Conservation (phyloP, 495 filamentous ascomycete genomes). For the Lophiotrema nucula region DNA sequence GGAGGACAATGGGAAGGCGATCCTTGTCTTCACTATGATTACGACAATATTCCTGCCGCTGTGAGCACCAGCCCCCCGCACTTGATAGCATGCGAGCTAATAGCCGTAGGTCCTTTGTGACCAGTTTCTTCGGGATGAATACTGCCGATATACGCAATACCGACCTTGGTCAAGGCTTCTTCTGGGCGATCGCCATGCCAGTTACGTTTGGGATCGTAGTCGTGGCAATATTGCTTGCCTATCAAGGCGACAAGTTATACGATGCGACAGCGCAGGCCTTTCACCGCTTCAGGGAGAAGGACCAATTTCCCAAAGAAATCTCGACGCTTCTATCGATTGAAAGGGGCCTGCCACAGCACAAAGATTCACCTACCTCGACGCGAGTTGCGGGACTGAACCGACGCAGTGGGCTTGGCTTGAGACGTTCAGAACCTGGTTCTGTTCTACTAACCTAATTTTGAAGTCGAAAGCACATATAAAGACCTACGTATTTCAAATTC, state of each 20-base stretch:
- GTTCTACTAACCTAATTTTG: too few relatives aligned
- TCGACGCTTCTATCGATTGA: too few relatives aligned
- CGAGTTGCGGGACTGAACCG: too few relatives aligned
- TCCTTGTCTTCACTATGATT: slow-evolving; percentile 20
- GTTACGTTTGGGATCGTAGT: slow-evolving; percentile 6
- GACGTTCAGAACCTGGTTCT: too few relatives aligned
- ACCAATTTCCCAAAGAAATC: too few relatives aligned
- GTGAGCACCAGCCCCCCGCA: background rate
- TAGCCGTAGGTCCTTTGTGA: slow-evolving; percentile 7
- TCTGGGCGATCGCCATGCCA: slow-evolving; percentile 18
- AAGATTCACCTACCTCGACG: too few relatives aligned
- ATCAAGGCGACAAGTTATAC: slow-evolving; percentile 7
- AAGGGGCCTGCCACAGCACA: too few relatives aligned
- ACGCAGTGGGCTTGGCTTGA: too few relatives aligned
- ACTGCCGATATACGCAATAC: slow-evolving; percentile 18
- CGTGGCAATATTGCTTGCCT: slow-evolving; percentile 4
- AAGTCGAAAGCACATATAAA: too few relatives aligned
- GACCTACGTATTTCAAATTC: too few relatives aligned
- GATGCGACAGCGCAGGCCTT: background rate
- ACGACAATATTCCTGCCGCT: slow-evolving; percentile 27
- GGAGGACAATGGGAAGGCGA: slow-evolving; percentile 21
- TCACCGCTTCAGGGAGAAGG: background rate
- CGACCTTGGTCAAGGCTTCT: background rate
- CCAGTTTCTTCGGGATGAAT: slow-evolving; percentile 29
- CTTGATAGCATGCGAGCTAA: background rate